These are phyloP conservation scores for Xylaria hypoxylon DNA, from an alignment of 2,329 filamentous ascomycete genomes.

Conservation along the genomic window DNA sequence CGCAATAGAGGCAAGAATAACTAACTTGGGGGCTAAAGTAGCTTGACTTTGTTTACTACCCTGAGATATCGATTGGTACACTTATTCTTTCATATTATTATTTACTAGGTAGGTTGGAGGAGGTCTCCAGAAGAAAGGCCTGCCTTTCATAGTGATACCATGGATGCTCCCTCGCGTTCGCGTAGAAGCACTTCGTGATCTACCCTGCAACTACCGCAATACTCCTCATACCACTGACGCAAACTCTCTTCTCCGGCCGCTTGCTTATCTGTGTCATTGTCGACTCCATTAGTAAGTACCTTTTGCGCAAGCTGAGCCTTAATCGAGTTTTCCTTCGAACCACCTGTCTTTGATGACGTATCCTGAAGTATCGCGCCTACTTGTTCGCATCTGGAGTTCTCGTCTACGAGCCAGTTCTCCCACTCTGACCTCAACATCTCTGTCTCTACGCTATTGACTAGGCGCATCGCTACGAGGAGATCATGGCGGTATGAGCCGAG, in stretches of 20 bases:
- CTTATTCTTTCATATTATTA: background rate
- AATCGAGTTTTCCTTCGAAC: constrained; percentile 5
- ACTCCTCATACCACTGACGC: constrained; percentile 62
- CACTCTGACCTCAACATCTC: constrained; percentile 90
- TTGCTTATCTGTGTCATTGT: constrained; percentile 24
- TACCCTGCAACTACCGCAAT: constrained; percentile 67
- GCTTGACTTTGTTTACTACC: background rate
- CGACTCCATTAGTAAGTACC: constrained; percentile 39
- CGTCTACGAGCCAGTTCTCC: constrained; percentile 90
- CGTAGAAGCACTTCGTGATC: constrained; percentile 55
- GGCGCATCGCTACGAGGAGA: constrained; percentile 86
- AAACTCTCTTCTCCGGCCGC: constrained; percentile 51
- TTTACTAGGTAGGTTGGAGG: background rate
- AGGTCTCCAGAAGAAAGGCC: background rate
- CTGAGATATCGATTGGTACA: constrained; percentile 1
- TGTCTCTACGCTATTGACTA: constrained; percentile 88
- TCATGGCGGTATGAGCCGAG: constrained; percentile 90
- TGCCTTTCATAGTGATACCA: constrained; percentile 36
- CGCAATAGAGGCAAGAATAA: too few species aligned
- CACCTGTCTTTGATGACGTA: constrained; percentile 30
- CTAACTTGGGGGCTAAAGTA: background rate
- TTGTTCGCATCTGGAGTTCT: constrained; percentile 79
- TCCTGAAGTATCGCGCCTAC: constrained; percentile 59
- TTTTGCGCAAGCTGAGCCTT: constrained; percentile 50
- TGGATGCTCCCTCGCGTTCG: constrained; percentile 42